These are phyloP conservation scores for Ogataea pini DNA, from an alignment of 805 yeast genomes.

Conservation along the genomic window DNA sequence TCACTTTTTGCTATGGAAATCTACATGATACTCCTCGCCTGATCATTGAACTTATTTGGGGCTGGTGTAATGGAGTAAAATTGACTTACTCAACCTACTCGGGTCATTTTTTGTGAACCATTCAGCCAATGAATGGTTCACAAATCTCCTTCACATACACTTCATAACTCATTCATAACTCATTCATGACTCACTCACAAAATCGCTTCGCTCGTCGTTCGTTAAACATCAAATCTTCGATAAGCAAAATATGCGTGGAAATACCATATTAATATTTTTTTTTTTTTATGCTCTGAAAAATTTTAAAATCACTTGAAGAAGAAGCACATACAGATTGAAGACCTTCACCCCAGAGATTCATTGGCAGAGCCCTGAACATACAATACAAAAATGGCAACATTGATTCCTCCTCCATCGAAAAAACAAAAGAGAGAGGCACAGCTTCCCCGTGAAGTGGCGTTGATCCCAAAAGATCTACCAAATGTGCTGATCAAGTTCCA, in stretches of 20 bases:
- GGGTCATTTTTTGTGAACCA: no score
- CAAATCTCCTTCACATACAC: no score
- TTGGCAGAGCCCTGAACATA: neutral
- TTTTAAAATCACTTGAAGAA: neutral
- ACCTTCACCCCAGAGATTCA: neutral
- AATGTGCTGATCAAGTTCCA: conserved; percentile 86
- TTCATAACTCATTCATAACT: no score
- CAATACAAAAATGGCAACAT: conserved; percentile 72
- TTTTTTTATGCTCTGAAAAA: conserved; percentile 3
- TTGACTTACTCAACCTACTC: no score
- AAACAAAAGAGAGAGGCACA: conserved; percentile 85
- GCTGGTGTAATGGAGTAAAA: no score
- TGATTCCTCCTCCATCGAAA: conserved; percentile 91
- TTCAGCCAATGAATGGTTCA: no score
- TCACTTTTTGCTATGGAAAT: no score
- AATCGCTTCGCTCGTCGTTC: no score
- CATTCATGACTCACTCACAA: no score
- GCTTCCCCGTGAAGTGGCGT: conserved; percentile 69
- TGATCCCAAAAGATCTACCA: conserved; percentile 78
- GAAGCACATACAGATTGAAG: neutral
- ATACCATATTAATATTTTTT: neutral
- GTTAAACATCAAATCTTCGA: neutral
- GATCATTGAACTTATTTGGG: no score
- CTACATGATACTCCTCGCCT: no score
- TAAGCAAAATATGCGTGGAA: conserved; percentile 1